These are phyloP conservation scores for Cutaneotrichosporon daszewskae DNA, from an alignment of 1,284 basidiomycete genomes.

Conservation along the genomic window DNA sequence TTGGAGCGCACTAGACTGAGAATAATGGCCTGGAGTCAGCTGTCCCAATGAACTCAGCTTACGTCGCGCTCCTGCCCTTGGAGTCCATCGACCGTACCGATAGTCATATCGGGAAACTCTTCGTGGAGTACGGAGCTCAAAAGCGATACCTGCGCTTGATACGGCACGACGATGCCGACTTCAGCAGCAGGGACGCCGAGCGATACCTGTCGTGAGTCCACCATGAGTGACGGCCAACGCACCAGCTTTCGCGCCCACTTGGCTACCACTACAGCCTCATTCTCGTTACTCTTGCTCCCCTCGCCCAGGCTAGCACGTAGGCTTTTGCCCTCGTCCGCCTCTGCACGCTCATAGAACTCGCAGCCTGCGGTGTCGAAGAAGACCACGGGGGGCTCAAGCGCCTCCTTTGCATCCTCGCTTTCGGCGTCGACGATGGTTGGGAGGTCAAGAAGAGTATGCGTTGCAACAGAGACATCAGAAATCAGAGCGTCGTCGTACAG, in stretches of 20 bases:
- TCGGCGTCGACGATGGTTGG: constrained; percentile 52
- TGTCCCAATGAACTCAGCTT: constrained; percentile 4
- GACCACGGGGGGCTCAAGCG: constrained; percentile 69
- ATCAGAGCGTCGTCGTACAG: constrained; percentile 71
- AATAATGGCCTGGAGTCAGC: constrained; percentile 62
- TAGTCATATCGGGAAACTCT: constrained; percentile 68
- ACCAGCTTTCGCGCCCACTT: constrained; percentile 76
- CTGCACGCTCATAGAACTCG: constrained; percentile 74
- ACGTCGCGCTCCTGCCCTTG: constrained; percentile 70
- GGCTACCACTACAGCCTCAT: constrained; percentile 79
- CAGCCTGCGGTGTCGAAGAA: constrained; percentile 93
- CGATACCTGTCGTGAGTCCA: constrained; percentile 52
- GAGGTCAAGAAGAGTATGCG: constrained; percentile 67
- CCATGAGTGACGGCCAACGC: constrained; percentile 23
- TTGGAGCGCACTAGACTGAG: constrained; percentile 86
- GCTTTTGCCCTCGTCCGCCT: constrained; percentile 25
- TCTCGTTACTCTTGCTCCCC: constrained; percentile 85
- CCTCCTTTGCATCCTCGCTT: constrained; percentile 60
- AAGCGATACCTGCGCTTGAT: constrained; percentile 84
- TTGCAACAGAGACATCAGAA: constrained; percentile 65
- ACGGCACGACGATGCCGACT: constrained; percentile 90
- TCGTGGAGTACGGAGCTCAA: constrained; percentile 67
- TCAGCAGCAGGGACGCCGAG: constrained; percentile 65
- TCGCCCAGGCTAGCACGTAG: constrained; percentile 66
- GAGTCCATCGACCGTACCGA: constrained; percentile 88